Evolutionary conservation across 2,329 filamentous ascomycete genomes (phyloP), one percentile per base, ranked within the genome.

Genomic region (Beauveria bassiana): DNA sequence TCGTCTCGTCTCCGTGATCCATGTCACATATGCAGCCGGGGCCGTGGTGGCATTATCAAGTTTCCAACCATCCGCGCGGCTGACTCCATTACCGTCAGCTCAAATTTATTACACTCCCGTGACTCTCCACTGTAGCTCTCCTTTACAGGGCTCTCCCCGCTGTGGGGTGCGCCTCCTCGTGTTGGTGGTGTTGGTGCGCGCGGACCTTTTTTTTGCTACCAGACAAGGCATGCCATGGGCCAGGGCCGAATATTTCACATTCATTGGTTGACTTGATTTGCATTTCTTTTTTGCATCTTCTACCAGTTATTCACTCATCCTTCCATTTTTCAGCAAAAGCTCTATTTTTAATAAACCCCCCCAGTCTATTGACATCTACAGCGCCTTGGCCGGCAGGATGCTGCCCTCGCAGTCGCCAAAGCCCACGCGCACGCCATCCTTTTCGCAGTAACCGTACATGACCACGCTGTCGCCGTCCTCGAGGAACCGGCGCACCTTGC

Each of bases 401-500:
- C 67, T 69, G 6, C 75, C 75, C 24, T 66, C 64, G 61, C 77
- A 80, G 26, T 75, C 72, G 5, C 78, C 78, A 66, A 80, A 81
- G 5, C 78, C 78, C 3, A 80, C 75, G 42, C 68, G 69, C 24
- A 66, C 61, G 14, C 67, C 65, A 12, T 73, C 73, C 7, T 65
- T 63, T 40, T 71, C 68, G 16, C 73, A 73, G 61, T 68, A 70
- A 0, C 78, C 78, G 22, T 74, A 70, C 20, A 80, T 65, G 2
- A 71, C 75, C 20, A 81, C 66, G 1, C 69, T 73, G 64, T 81
- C 79, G 20, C 78, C 79, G 55, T 80, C 78, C 64, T 78, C 74
- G 58, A 80, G 66, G 66, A 79, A 80, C 34, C 69, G 73, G 14
- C 78, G 73, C 7, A 70, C 68, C 43, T 75, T 73, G 71, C 75